Evolutionary conservation across 257 asterid genomes (phyloP).

Genomic region (Fraxinus anomala): DNA sequence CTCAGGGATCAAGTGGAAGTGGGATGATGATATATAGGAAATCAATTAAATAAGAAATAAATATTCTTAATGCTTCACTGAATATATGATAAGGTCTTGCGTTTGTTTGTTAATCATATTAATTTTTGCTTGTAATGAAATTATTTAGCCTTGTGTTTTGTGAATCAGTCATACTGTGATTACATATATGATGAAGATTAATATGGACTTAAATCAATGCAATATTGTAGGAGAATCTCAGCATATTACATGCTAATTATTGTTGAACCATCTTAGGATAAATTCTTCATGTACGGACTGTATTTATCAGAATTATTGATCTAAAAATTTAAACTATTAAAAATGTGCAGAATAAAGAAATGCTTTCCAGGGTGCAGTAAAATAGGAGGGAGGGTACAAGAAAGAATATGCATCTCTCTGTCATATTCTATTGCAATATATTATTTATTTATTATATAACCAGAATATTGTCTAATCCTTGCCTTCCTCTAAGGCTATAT

Average conservation of each 20-base stretch:
- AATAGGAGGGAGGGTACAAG: conserved; percentile 28
- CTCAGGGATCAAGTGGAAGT: conserved; percentile 27
- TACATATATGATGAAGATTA: not conserved
- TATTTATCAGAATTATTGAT: not conserved
- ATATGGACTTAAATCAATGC: no score
- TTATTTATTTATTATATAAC: conserved; percentile 13
- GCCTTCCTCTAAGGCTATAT: conserved; percentile 44
- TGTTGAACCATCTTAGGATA: no score
- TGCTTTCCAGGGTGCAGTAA: conserved; percentile 15
- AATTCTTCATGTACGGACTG: not conserved
- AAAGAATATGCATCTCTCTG: conserved; percentile 28
- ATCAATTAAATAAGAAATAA: not conserved
- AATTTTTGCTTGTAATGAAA: not conserved
- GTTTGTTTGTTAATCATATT: not conserved
- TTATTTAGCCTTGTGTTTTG: not conserved
- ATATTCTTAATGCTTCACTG: not conserved
- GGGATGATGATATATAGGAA: not conserved
- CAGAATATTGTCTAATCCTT: conserved; percentile 20
- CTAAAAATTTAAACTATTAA: no score
- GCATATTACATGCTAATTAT: no score
- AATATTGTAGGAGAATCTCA: no score
- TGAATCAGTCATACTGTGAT: not conserved
- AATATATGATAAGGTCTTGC: not conserved
- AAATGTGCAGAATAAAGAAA: not conserved
- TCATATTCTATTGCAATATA: conserved; percentile 4